Evolutionary conservation across 225 moss, liverwort and hornwort species (phyloP).

Genomic region (Bryoerythrophyllum caledonicum): DNA sequence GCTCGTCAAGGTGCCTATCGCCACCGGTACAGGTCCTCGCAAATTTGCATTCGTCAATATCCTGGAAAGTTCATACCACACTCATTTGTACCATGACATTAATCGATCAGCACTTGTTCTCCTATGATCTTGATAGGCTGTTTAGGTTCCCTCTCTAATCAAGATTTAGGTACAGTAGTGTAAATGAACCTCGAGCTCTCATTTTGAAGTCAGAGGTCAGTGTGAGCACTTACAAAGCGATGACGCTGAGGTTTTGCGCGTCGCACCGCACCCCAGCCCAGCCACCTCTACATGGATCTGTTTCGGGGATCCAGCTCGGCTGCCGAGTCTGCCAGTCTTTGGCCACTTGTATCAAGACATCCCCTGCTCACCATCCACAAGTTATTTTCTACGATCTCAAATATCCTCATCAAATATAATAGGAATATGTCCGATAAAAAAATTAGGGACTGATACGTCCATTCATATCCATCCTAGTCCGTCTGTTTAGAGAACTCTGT

Average conservation of each 20-base stretch:
- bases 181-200: no score
- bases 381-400: no score
- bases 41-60: slow-evolving; percentile 28
- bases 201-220: neutral
- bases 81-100: no score
- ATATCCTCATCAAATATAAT: neutral
- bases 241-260: slow-evolving; percentile 10
- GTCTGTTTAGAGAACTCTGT: neutral
- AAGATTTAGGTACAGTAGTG: no score
- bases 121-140: no score
- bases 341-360: slow-evolving; percentile 30
- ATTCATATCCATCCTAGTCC: no score
- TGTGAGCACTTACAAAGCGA: slow-evolving; percentile 15
- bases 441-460: no score
- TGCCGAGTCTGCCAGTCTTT: slow-evolving; percentile 22
- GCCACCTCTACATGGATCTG: slow-evolving; percentile 21
- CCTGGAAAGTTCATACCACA: neutral
- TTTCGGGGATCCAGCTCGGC: slow-evolving; percentile 23
- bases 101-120: no score
- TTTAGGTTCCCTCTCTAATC: no score
- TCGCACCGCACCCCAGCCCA: slow-evolving; percentile 29
- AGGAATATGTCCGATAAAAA: neutral
- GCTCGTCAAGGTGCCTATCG: slow-evolving; percentile 13
- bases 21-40: slow-evolving; percentile 24
- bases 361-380: slow-evolving; percentile 27